phyloP scores from a whole-genome alignment of 164 flowering plant species.

The Taxillus chinensis region DNA sequence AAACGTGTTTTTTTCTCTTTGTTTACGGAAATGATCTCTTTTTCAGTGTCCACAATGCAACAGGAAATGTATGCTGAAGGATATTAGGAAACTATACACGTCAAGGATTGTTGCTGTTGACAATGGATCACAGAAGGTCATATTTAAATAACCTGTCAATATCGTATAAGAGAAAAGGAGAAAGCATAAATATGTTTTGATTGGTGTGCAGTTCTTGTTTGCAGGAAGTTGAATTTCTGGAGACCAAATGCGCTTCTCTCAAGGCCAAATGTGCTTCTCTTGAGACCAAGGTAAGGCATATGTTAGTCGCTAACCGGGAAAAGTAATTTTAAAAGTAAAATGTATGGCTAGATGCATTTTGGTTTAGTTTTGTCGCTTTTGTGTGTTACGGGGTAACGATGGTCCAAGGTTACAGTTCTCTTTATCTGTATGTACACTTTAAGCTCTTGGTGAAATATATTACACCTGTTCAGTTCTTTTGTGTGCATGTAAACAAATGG shows the following conservation, averaged over 20 bases:
- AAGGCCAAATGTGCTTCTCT: constrained; percentile 41
- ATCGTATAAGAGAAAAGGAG: not conserved
- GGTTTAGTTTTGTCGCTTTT: no score
- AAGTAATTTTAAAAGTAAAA: no score
- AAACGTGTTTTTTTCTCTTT: not conserved
- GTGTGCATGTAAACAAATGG: no score
- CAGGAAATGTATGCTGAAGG: constrained; percentile 41
- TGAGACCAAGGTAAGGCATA: constrained; percentile 35
- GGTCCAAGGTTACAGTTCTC: no score
- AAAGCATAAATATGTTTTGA: not conserved
- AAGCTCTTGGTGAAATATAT: no score
- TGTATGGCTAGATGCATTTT: no score
- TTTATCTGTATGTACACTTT: no score
- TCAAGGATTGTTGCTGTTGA: constrained; percentile 41
- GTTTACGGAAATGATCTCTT: not conserved
- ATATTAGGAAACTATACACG: constrained; percentile 53
- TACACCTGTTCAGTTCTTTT: no score
- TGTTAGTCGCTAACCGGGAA: no score
- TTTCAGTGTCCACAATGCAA: constrained; percentile 85
- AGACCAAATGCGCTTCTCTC: constrained; percentile 8
- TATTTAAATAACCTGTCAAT: not conserved
- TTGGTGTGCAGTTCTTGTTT: constrained; percentile 6
- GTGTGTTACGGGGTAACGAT: no score
- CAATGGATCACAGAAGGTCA: constrained; percentile 58
- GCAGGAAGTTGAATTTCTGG: constrained; percentile 51